Conservation (phyloP, 306 rosid species). For the Begonia fuchsioides region DNA sequence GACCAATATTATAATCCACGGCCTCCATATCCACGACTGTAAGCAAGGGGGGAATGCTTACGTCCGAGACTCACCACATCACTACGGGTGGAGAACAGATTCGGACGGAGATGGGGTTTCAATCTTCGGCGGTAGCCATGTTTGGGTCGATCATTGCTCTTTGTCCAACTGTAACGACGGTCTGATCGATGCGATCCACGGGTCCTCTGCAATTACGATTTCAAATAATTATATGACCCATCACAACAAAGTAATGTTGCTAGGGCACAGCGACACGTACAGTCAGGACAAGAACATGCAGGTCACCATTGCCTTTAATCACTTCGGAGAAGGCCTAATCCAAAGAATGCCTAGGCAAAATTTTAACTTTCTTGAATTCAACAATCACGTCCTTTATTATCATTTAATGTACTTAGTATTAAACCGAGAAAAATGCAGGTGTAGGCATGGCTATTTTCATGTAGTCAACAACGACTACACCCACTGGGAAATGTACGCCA, state of each 20-base stretch:
- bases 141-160: conserved; percentile 93
- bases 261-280: conserved; percentile 81
- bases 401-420: not conserved
- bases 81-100: conserved; percentile 79
- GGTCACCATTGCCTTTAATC: conserved; percentile 85
- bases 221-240: conserved; percentile 97
- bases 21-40: conserved; percentile 68
- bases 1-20: conserved; percentile 74
- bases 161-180: conserved; percentile 79
- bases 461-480: conserved; percentile 99
- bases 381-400: conserved; percentile 7
- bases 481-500: conserved; percentile 99
- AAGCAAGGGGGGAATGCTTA: conserved; percentile 78
- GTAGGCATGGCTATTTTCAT: conserved; percentile 93
- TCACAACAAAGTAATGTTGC: conserved; percentile 87
- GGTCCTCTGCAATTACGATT: conserved; percentile 67
- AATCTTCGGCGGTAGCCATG: conserved; percentile 81
- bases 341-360: conserved; percentile 95
- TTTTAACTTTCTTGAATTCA: not conserved
- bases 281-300: conserved; percentile 89
- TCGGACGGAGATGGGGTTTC: conserved; percentile 97
- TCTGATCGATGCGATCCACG: conserved; percentile 71
- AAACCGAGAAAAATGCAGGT: conserved; percentile 25
- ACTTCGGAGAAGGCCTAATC: conserved; percentile 92
- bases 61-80: conserved; percentile 70